These are phyloP conservation scores for Monosporascus sp. DNA, from an alignment of 2,329 filamentous ascomycete genomes.

Conservation along the genomic window DNA sequence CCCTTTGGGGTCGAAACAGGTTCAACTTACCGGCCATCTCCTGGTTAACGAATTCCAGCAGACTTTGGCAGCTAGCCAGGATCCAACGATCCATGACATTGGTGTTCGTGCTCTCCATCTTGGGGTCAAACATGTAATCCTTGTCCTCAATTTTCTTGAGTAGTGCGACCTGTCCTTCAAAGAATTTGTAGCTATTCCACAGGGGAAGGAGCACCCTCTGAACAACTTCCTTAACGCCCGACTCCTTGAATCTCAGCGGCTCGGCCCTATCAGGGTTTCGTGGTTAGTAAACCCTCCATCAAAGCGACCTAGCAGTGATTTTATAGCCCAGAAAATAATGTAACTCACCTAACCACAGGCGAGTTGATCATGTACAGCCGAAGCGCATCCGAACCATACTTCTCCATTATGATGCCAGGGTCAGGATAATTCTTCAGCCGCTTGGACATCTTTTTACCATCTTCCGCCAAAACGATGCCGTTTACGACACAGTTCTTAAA, in stretches of 20 bases:
- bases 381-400: constrained; percentile 87
- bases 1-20: constrained; percentile 1
- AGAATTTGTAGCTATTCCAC: constrained; percentile 98
- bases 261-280: constrained; percentile 54
- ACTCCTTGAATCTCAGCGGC: constrained; percentile 84
- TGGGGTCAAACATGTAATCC: constrained; percentile 74
- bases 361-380: constrained; percentile 97
- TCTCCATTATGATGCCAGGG: constrained; percentile 74
- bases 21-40: constrained; percentile 72
- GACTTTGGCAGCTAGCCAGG: constrained; percentile 82
- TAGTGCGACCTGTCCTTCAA: constrained; percentile 79
- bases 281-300: too few species aligned
- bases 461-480: constrained; percentile 87
- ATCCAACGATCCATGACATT: constrained; percentile 99
- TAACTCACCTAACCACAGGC: constrained; percentile 63
- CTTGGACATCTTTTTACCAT: constrained; percentile 99
- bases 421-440: constrained; percentile 95
- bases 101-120: constrained; percentile 67
- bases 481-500: constrained; percentile 98
- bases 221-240: constrained; percentile 90
- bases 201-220: constrained; percentile 84
- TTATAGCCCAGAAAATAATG: too few species aligned
- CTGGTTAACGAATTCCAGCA: constrained; percentile 85
- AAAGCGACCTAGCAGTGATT: too few species aligned
- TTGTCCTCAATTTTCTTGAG: constrained; percentile 79